Evolutionary conservation across 805 yeast genomes (phyloP).

Genomic region (Kuraishia piskuri): DNA sequence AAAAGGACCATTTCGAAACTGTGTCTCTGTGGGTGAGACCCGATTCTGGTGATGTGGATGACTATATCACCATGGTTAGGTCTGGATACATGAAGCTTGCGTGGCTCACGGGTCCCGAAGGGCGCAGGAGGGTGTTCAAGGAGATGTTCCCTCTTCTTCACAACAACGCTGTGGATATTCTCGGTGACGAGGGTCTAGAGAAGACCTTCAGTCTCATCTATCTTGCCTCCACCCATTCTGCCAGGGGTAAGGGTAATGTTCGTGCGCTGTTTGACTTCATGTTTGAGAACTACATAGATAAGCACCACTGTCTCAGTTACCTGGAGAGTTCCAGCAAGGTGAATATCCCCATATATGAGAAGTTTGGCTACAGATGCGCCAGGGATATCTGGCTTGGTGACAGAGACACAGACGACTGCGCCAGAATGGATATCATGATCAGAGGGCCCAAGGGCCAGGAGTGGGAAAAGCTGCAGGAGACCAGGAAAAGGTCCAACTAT

Average conservation of each 20-base stretch:
- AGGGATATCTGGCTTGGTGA: constrained; percentile 29
- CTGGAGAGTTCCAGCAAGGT: constrained; percentile 30
- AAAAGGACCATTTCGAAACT: constrained; percentile 33
- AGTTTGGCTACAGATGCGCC: constrained; percentile 30
- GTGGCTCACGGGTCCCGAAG: constrained; percentile 36
- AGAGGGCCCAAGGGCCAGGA: constrained; percentile 23
- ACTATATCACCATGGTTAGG: constrained; percentile 37
- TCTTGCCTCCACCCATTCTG: constrained; percentile 31
- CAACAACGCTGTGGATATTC: constrained; percentile 34
- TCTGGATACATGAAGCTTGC: constrained; percentile 46
- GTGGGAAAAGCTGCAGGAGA: constrained; percentile 19
- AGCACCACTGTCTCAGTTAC: constrained; percentile 24
- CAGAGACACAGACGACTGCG: constrained; percentile 18
- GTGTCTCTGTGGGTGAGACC: constrained; percentile 49
- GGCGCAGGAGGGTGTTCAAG: constrained; percentile 39
- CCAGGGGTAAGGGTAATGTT: constrained; percentile 38
- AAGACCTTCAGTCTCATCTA: constrained; percentile 36
- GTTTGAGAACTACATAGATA: constrained; percentile 31
- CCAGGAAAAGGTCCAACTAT: constrained; percentile 17
- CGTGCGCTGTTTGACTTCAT: constrained; percentile 31
- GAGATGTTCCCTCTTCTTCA: constrained; percentile 44
- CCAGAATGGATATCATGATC: constrained; percentile 30
- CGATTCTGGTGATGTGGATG: constrained; percentile 32
- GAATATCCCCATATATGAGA: constrained; percentile 35
- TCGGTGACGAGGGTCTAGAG: constrained; percentile 28